Percentiles rank a stretch among this genome's conserved stretches.
phyloP scores from a whole-genome alignment of 2,329 filamentous ascomycete species.

The Monilinia fructicola region DNA sequence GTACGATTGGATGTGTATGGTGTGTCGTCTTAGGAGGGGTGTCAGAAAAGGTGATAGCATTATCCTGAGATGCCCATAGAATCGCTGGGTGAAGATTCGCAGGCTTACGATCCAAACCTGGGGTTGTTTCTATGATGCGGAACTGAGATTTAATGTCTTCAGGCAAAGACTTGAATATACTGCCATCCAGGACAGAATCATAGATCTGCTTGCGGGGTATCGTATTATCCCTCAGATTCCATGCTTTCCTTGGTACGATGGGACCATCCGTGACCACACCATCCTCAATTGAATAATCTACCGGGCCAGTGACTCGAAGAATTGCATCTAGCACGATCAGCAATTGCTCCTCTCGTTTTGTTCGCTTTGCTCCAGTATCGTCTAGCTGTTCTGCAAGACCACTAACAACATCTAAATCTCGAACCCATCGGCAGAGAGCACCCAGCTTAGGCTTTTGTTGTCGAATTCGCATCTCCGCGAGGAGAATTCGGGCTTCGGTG shows the following conservation, averaged over 20 bases:
- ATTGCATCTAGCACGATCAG: slow-evolving; percentile 64
- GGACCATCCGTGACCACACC: slow-evolving; percentile 32
- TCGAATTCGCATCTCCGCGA: slow-evolving; percentile 70
- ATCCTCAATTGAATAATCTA: slow-evolving; percentile 48
- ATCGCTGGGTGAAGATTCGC: slow-evolving; percentile 67
- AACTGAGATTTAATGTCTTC: slow-evolving; percentile 46
- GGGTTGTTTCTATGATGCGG: slow-evolving; percentile 60
- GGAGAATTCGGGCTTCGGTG: slow-evolving; percentile 61
- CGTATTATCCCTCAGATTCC: slow-evolving; percentile 54
- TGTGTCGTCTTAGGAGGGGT: slow-evolving; percentile 53
- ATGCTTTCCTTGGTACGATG: slow-evolving; percentile 53
- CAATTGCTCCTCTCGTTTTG: slow-evolving; percentile 53
- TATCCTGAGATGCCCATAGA: slow-evolving; percentile 59
- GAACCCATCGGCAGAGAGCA: slow-evolving; percentile 69
- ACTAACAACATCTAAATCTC: slow-evolving; percentile 67
- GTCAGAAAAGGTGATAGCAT: slow-evolving; percentile 54
- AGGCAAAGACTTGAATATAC: slow-evolving; percentile 49
- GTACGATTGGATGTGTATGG: slow-evolving; percentile 58
- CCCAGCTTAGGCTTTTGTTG: slow-evolving; percentile 65
- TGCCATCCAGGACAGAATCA: slow-evolving; percentile 58
- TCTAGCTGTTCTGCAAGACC: slow-evolving; percentile 59
- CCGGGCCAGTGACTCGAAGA: slow-evolving; percentile 60
- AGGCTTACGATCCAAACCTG: slow-evolving; percentile 61
- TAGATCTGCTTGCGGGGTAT: slow-evolving; percentile 50
- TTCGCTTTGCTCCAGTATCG: slow-evolving; percentile 43